Percentiles rank a stretch among this genome's conserved stretches.
These are phyloP conservation scores for Aspergillus cavernicola DNA, from an alignment of 495 filamentous ascomycete genomes.

Conservation along the genomic window DNA sequence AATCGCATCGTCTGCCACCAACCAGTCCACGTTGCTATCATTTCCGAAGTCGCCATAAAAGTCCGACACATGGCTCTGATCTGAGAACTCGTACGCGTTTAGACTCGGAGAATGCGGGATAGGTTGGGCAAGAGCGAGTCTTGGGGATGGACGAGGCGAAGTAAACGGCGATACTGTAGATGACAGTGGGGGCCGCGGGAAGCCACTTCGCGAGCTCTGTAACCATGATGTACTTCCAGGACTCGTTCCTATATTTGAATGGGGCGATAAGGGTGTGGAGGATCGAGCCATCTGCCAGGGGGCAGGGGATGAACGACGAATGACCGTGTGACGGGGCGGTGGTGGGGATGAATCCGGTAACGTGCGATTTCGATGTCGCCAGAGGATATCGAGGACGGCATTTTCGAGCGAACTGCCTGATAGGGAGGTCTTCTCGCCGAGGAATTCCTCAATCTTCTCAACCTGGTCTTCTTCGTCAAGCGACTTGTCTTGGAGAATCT, in stretches of 20 bases:
- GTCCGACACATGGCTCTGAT: constrained; percentile 71
- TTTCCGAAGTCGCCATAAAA: constrained; percentile 88
- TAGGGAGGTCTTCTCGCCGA: constrained; percentile 74
- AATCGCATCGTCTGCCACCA: constrained; percentile 83
- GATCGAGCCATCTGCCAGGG: constrained; percentile 83
- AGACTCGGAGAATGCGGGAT: constrained; percentile 93
- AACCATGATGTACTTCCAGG: constrained; percentile 78
- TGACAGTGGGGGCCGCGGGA: constrained; percentile 57
- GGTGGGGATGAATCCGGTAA: constrained; percentile 75
- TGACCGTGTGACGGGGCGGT: constrained; percentile 80
- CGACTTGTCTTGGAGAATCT: constrained; percentile 74
- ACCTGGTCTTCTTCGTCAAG: constrained; percentile 94
- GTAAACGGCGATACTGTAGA: constrained; percentile 76
- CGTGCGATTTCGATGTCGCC: constrained; percentile 79
- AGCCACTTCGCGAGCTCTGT: constrained; percentile 60
- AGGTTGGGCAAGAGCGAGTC: constrained; percentile 87
- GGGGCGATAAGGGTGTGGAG: constrained; percentile 74
- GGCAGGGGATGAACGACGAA: constrained; percentile 86
- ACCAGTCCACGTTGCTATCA: constrained; percentile 89
- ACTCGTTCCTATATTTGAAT: constrained; percentile 68
- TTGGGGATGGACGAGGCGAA: constrained; percentile 89
- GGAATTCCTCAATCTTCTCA: constrained; percentile 83
- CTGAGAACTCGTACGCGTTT: constrained; percentile 88
- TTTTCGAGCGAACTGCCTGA: constrained; percentile 80
- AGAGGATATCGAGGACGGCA: constrained; percentile 84